A percentile compares a stretch with the other conserved stretches of the same genome.
These are phyloP conservation scores for Uromyces viciae-fabae DNA, from an alignment of 1,284 basidiomycete species.

Conservation along the genomic window DNA sequence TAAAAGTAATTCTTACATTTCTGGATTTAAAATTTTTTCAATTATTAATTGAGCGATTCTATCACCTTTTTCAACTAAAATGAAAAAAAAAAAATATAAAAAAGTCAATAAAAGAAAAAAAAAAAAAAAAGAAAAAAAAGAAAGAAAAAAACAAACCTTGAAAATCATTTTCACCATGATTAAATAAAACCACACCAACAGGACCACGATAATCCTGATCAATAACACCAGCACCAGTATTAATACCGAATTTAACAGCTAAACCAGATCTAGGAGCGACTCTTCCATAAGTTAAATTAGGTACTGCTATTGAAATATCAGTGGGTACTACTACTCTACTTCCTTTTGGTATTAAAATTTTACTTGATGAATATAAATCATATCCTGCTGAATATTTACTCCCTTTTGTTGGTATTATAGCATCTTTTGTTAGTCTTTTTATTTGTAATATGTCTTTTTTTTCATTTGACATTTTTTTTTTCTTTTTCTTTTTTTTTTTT, in stretches of 20 bases:
- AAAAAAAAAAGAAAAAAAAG: not conserved
- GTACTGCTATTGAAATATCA: conserved; percentile 86
- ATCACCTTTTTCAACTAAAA: conserved; percentile 78
- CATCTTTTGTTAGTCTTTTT: conserved; percentile 76
- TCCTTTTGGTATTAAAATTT: conserved; percentile 15
- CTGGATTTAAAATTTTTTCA: conserved; percentile 81
- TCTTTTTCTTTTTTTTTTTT: no score
- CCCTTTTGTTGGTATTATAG: conserved; percentile 79
- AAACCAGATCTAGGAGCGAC: conserved; percentile 84
- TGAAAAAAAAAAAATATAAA: not conserved
- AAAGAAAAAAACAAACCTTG: conserved; percentile 61
- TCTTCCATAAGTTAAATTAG: conserved; percentile 86
- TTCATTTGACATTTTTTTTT: no score
- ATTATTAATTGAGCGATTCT: conserved; percentile 90
- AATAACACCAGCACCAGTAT: conserved; percentile 92
- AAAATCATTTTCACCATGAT: conserved; percentile 82
- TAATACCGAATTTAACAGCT: conserved; percentile 96
- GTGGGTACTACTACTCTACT: conserved; percentile 75
- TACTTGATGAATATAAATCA: conserved; percentile 74
- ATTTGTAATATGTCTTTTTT: no score
- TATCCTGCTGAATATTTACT: conserved; percentile 84
- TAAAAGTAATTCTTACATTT: no score
- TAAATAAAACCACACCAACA: conserved; percentile 91
- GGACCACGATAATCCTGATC: conserved; percentile 92
- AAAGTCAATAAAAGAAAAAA: not conserved